Evolutionary conservation across 495 filamentous ascomycete genomes (phyloP).

Genomic region (Niebla homalea): DNA sequence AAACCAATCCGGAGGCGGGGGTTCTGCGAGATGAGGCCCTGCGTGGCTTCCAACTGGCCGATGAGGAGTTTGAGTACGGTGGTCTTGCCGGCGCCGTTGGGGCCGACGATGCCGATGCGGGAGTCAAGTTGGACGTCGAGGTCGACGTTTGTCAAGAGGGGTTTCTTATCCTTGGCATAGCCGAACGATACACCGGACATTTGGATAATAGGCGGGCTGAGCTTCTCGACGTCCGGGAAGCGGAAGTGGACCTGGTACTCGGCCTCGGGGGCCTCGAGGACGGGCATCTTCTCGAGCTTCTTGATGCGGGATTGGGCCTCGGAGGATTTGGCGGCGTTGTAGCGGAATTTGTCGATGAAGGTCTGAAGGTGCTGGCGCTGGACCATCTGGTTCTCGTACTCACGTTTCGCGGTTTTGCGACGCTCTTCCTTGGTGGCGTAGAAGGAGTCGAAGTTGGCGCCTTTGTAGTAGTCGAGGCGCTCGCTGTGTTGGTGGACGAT

Average conservation of each 20-base stretch:
- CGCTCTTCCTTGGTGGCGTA: constrained; percentile 96
- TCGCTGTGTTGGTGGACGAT: constrained; percentile 98
- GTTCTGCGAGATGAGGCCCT: constrained; percentile 74
- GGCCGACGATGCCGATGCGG: constrained; percentile 94
- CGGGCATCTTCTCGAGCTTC: constrained; percentile 93
- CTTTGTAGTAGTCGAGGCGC: constrained; percentile 95
- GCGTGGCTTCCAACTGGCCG: constrained; percentile 63
- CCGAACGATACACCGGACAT: constrained; percentile 90
- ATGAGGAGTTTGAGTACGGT: constrained; percentile 92
- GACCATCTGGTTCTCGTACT: constrained; percentile 98
- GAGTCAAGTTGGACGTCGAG: constrained; percentile 96
- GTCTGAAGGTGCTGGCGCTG: constrained; percentile 81
- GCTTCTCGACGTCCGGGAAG: constrained; percentile 95
- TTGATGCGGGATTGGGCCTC: constrained; percentile 98
- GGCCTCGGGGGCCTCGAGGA: constrained; percentile 77
- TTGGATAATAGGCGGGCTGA: constrained; percentile 94
- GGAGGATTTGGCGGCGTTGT: constrained; percentile 97
- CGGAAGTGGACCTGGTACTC: constrained; percentile 97
- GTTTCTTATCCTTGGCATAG: constrained; percentile 59
- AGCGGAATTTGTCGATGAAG: constrained; percentile 99
- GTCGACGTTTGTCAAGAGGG: constrained; percentile 74
- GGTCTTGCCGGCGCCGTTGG: constrained; percentile 97
- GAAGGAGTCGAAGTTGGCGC: constrained; percentile 91
- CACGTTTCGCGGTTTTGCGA: constrained; percentile 87
- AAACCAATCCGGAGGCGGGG: constrained; percentile 81